Base-by-base conservation (phyloP, 805 yeast species). In the Pichia insulana region DNA sequence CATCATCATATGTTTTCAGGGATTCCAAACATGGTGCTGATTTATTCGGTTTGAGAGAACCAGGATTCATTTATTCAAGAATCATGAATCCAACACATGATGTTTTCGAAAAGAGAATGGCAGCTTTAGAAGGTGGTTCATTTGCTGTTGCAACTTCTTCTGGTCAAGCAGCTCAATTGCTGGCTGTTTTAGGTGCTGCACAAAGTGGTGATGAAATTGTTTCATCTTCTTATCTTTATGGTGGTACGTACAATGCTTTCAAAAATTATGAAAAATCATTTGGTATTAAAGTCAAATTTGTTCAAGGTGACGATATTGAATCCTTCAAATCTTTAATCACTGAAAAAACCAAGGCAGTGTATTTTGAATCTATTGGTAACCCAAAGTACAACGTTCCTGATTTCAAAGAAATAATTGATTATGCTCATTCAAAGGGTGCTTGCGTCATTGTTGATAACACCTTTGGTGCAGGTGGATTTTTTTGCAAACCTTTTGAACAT, bases 201-300 rank as follows among this genome's bases (percentile, higher is more conserved):
- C 87, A 83, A 52, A 63, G 76, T 43, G 97, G 97, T 54, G 95
- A 87, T 60, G 92, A 92, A 68, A 75, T 90, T 52, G 76, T 90
- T 42, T 80, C 96, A 26, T 81, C 96, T 19, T 76, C 95, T 7
- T 86, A 61, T 69, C 70, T 90, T 48, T 90, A 92, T 61, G 98
- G 98, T 52, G 98, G 98, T 56, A 89, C 97, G 45, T 88, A 82
- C 69, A 90, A 90, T 63, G 96, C 90, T 63, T 85, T 90, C 72
- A 88, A 87, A 64, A 94, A 87, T 18, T 83, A 90, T 72, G 84
- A 85, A 66, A 76, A 94, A 59, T 49, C 59, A 46, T 69, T 88
- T 42, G 96, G 96, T 27, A 82, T 90, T 52, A 87, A 83, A 58
- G 74, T 84, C 40, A 75, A 88, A 57, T 89, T 89, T 57, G 95